Base-by-base conservation (phyloP, 805 yeast species). In the Lipomyces yamanashiensis region DNA sequence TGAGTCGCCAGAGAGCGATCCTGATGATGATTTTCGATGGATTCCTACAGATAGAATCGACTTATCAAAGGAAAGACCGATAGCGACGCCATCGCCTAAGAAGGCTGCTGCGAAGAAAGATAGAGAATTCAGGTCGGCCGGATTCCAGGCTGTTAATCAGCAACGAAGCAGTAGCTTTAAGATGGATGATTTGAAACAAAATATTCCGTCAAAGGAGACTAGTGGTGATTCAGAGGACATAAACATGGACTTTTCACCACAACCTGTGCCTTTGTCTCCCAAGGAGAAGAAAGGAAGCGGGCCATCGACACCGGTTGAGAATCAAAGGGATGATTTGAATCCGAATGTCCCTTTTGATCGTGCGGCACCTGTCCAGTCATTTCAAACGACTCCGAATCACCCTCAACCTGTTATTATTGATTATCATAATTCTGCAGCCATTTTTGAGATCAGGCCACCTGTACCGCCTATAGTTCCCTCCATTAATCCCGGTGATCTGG, bases 101-200 rank as follows among this genome's bases (percentile, higher is more conserved):
- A 58, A 54, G 23, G 34, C 34, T 12, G 52, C 23, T 15, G 21
- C 57, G 12, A 40, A n/a, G 36, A n/a, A 19, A 23, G 34, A 10
- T 8, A 28, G 48, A 17, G 52, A 44, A 7, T 44, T 52, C 41
- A 60, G 53, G 33, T 28, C 59, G 10, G 57, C 58, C 2, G 23
- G 34, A 19, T 45, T 62, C 45, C 45, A 54, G 7, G 10, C 47
- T 28, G 68, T 66, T 12, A 64, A 74, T 10, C 75, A 75, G n/a
- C 70, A 73, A 56, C 68, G 73, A 1, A 36, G 48, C 34, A 74
- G 75, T 36, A 68, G 72, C 50, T 74, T 74, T 61, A 64, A 68
- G 34, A 65, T 74, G 74, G 70, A 68, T 15, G 71, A 61, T 17
- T 44, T 73, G 43, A 21, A 50, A 37, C 44, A 54, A 9, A 34